Evolutionary conservation across 208 protist species (phyloP), one percentile per base, ranked within the genome.

Genomic region (Phytomonas francai): DNA sequence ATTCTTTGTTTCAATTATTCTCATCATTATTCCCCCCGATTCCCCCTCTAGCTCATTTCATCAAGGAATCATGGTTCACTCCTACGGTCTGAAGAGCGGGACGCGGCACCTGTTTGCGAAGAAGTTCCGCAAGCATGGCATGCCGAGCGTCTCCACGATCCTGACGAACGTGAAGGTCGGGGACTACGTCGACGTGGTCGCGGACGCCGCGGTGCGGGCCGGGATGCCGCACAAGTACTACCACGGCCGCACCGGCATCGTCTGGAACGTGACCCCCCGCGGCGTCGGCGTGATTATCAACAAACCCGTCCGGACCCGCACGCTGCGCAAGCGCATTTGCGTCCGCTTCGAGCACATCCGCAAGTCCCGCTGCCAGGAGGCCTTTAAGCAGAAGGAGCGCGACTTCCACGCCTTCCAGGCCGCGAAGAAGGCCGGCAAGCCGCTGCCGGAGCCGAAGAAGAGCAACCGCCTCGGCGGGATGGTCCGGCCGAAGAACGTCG

Each of bases 221-320:
- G 98, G 98, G 84, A 99, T 99, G 98, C 98, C 99, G 63, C 94
- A 99, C 95, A 99, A 99, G 89, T 99, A 98, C 92, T 99, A 99
- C 97, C 98, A 99, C 84, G 99, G 99, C 70, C 97, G 96, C 80
- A 99, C 99, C 67, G 99, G 99, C 71, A 87, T 92, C 68, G 97
- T 99, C 32, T 99, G 97, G 98, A 99, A 99, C 88, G 95, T 99
- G 39, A 99, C 98, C 60, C 94, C 91, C 68, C 93, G 97, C 68
- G 97, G 98, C 61, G 84, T 99, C 57, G 99, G 99, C 87, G 98
- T 99, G 42, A 95, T 99, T 75, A 76, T 99, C 68, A 99, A 99
- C 97, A 99, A 99, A 94, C 91, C 79, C 59, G 95, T 99, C 76
- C 77, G 97, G 69, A 93, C 95, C 70, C 92, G 98, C 77, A 98